phyloP scores from a whole-genome alignment of 1,284 basidiomycete species.

The Leccinum pseudoinsigne region DNA sequence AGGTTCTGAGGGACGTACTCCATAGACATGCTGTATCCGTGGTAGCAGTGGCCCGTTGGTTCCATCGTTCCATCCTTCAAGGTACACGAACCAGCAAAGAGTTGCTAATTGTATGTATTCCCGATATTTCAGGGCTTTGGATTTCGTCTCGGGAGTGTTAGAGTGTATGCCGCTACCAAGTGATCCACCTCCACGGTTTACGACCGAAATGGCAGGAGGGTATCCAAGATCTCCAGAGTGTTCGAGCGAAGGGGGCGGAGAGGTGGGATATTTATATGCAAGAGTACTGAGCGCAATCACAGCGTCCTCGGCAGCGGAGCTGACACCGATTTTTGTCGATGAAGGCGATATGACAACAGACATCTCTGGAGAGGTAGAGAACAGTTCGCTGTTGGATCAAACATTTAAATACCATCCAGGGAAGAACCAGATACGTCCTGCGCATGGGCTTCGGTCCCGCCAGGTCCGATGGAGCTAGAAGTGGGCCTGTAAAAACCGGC shows the following conservation, averaged over 20 bases:
- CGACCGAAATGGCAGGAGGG: not conserved
- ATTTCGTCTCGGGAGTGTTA: conserved; percentile 2
- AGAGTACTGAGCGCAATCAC: conserved; percentile 1
- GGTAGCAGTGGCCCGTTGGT: conserved; percentile 28
- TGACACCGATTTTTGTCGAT: not conserved
- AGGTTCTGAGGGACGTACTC: not conserved
- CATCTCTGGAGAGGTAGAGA: conserved; percentile 4
- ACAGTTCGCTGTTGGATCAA: not conserved
- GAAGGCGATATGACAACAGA: conserved; percentile 1
- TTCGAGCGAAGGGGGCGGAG: conserved; percentile 3
- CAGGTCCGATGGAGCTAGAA: not conserved
- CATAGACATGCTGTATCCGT: conserved; percentile 28
- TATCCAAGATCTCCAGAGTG: not conserved
- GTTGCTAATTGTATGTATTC: conserved; percentile 23
- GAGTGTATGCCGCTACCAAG: not conserved
- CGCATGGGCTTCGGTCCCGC: not conserved
- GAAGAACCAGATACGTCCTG: not conserved
- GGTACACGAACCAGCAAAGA: conserved; percentile 22
- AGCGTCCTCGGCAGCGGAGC: not conserved
- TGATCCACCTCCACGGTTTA: not conserved
- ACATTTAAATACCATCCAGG: conserved; percentile 1
- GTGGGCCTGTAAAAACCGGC: not conserved
- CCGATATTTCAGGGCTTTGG: conserved; percentile 13
- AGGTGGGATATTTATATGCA: conserved; percentile 1
- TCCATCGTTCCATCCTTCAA: conserved; percentile 28